Conservation (phyloP, 768 basidiomycete genomes). For the Lactarius pseudohatsudake region DNA sequence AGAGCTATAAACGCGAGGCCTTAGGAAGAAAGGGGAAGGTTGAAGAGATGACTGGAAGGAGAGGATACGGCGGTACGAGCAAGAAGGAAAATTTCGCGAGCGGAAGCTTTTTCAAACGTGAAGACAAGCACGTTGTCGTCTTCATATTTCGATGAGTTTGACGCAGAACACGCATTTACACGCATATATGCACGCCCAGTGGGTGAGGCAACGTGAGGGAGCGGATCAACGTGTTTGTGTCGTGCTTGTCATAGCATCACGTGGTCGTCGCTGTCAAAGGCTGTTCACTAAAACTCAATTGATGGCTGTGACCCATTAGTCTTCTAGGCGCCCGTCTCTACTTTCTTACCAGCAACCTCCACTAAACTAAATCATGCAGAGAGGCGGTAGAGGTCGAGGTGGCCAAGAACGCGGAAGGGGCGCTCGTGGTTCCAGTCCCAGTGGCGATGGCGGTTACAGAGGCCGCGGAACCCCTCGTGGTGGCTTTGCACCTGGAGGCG, state of each 20-base stretch:
- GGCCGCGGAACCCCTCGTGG: constrained; percentile 24
- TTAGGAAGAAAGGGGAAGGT: neutral
- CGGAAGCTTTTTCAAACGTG: neutral
- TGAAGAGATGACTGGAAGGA: neutral
- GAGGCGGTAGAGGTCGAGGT: constrained; percentile 33
- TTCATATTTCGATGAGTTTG: neutral
- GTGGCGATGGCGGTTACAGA: constrained; percentile 33
- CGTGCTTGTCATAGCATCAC: no score
- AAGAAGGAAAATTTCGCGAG: neutral
- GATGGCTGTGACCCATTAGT: neutral
- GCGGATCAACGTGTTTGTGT: neutral
- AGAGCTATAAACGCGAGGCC: constrained; percentile 12
- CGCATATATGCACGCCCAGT: constrained; percentile 1
- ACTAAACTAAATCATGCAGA: constrained; percentile 23
- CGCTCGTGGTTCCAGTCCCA: constrained; percentile 21
- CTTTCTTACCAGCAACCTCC: neutral
- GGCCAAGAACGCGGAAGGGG: constrained; percentile 30
- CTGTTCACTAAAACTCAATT: neutral
- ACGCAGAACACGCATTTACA: constrained; percentile 1
- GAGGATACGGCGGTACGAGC: neutral
- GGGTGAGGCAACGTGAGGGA: neutral
- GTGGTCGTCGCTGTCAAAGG: no score
- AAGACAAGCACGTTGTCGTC: constrained; percentile 8
- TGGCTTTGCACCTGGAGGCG: constrained; percentile 35
- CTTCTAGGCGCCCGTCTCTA: neutral